Conservation (phyloP, 1,139 yeast genomes). For the Nadsonia commutata region DNA sequence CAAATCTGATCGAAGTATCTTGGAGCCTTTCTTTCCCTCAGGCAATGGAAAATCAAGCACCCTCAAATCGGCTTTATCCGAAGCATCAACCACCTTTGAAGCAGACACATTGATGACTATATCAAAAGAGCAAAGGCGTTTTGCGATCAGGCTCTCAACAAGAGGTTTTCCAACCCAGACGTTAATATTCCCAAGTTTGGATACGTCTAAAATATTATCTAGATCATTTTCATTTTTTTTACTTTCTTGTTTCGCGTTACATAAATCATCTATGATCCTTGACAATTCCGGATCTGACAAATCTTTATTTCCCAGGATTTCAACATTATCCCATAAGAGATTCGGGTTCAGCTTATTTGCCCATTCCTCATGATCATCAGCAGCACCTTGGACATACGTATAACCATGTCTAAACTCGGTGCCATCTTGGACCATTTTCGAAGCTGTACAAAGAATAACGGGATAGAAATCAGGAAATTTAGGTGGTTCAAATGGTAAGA, state of each 20-base stretch:
- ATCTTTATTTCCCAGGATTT: constrained; percentile 23
- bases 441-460: constrained; percentile 47
- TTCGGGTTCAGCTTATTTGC: constrained; percentile 39
- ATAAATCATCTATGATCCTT: constrained; percentile 18
- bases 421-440: constrained; percentile 45
- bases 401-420: constrained; percentile 30
- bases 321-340: constrained; percentile 40
- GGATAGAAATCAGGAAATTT: constrained; percentile 25
- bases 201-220: neutral
- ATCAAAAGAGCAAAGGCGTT: constrained; percentile 1
- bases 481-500: constrained; percentile 20
- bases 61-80: neutral
- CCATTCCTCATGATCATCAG: constrained; percentile 90
- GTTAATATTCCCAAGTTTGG: constrained; percentile 10
- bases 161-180: constrained; percentile 10
- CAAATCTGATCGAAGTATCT: constrained; percentile 32
- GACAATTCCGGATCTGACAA: constrained; percentile 27
- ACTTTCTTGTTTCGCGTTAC: neutral
- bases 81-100: neutral
- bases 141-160: neutral
- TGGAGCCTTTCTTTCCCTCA: constrained; percentile 49
- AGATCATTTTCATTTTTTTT: neutral
- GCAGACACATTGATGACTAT: constrained; percentile 9
- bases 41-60: constrained; percentile 19
- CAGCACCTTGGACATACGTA: constrained; percentile 77